Conservation (phyloP, 1,284 basidiomycete species). For the Sphagnurus paluster region DNA sequence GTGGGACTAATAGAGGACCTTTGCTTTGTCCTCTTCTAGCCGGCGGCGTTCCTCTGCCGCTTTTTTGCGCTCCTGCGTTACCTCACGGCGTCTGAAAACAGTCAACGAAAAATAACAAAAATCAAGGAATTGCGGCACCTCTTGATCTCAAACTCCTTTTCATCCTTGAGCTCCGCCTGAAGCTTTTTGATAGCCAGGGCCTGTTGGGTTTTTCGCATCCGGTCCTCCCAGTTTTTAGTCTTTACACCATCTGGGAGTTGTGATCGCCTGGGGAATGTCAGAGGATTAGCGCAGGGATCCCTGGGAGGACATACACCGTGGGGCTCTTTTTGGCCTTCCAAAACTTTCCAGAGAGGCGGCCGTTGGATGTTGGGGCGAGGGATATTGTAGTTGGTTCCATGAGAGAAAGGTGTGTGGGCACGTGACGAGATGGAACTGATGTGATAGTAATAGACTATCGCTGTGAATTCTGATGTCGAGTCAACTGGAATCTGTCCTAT, state of each 20-base stretch:
- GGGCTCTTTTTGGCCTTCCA: constrained; percentile 68
- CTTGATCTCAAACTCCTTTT: constrained; percentile 66
- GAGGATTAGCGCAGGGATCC: constrained; percentile 8
- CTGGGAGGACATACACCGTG: constrained; percentile 47
- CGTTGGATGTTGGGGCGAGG: constrained; percentile 54
- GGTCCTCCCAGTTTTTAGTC: constrained; percentile 63
- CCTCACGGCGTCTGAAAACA: constrained; percentile 56
- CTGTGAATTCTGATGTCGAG: constrained; percentile 2
- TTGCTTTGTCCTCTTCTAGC: constrained; percentile 71
- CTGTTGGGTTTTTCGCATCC: constrained; percentile 68
- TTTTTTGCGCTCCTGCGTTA: constrained; percentile 67
- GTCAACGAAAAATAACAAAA: constrained; percentile 4
- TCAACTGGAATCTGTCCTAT: no score
- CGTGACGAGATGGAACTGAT: constrained; percentile 1
- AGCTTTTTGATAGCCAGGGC: constrained; percentile 71
- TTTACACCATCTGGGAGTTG: constrained; percentile 66
- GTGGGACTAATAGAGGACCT: constrained; percentile 40
- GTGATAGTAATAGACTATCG: background rate
- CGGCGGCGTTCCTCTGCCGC: constrained; percentile 69
- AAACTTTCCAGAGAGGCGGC: constrained; percentile 28
- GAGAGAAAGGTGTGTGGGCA: constrained; percentile 1
- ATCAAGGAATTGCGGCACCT: constrained; percentile 40
- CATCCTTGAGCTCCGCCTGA: constrained; percentile 69
- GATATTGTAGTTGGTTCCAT: constrained; percentile 19
- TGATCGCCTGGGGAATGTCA: constrained; percentile 52